Conservation (phyloP, 2,329 filamentous ascomycete genomes). For the Acarospora socialis region DNA sequence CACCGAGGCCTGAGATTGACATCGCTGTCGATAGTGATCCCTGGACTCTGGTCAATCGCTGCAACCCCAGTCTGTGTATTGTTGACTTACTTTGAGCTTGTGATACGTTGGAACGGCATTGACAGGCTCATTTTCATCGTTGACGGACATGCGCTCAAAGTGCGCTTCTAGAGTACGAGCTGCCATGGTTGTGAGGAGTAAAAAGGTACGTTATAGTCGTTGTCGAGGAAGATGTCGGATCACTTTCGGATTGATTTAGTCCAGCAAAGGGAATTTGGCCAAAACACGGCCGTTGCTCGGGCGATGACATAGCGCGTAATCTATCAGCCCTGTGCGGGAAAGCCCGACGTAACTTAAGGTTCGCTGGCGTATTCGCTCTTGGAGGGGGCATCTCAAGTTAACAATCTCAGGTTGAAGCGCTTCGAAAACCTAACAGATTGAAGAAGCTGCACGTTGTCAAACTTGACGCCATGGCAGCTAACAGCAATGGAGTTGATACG, state of each 20-base stretch:
- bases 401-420: constrained; percentile 1
- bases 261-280: too few species aligned
- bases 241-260: too few species aligned
- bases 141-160: constrained; percentile 79
- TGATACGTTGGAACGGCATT: constrained; percentile 43
- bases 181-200: constrained; percentile 41
- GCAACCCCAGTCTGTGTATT: too few species aligned
- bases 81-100: constrained; percentile 57
- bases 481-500: constrained; percentile 25
- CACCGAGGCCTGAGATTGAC: constrained; percentile 33
- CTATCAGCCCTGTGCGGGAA: too few species aligned
- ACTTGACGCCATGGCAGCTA: constrained; percentile 1
- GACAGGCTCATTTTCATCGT: constrained; percentile 65
- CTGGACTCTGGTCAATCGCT: constrained; percentile 21
- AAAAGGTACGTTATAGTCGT: not conserved
- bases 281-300: too few species aligned
- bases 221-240: not conserved
- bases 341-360: too few species aligned
- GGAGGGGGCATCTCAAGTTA: not conserved
- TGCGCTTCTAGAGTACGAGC: constrained; percentile 68
- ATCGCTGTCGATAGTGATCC: constrained; percentile 33
- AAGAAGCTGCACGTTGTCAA: too few species aligned
- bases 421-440: too few species aligned
- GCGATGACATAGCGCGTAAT: too few species aligned
- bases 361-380: not conserved